Evolutionary conservation across 129 eudicot genomes (phyloP).

Genomic region (Flaveria bidentis): DNA sequence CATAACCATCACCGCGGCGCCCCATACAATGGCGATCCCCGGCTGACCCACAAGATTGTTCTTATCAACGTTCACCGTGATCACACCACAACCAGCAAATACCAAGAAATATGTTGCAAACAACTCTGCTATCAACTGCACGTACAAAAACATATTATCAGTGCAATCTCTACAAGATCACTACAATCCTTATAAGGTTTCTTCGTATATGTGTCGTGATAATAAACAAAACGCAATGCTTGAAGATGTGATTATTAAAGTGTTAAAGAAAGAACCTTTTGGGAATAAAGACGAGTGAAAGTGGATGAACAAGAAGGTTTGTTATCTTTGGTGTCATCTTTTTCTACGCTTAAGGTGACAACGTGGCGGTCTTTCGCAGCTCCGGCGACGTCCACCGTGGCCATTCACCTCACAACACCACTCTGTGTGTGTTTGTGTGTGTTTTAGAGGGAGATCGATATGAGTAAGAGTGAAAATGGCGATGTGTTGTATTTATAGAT

Average conservation of each 20-base stretch:
- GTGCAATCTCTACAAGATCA: neutral
- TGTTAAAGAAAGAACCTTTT: constrained; percentile 24
- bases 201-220: too few relatives aligned
- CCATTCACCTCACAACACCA: constrained; percentile 18
- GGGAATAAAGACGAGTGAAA: constrained; percentile 26
- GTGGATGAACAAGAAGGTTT: constrained; percentile 2
- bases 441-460: neutral
- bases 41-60: constrained; percentile 51
- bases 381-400: constrained; percentile 24
- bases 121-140: constrained; percentile 77
- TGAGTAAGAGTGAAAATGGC: neutral
- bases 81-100: constrained; percentile 78
- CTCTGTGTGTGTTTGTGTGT: neutral
- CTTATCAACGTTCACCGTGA: constrained; percentile 57
- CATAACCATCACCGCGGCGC: constrained; percentile 86
- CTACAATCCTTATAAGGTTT: too few relatives aligned
- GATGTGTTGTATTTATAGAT: constrained; percentile 24
- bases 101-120: constrained; percentile 78
- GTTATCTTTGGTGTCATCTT: constrained; percentile 18
- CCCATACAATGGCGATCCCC: constrained; percentile 80
- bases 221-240: too few relatives aligned
- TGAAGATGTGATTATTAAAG: neutral
- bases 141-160: neutral
- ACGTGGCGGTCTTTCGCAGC: constrained; percentile 29
- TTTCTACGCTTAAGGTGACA: constrained; percentile 26